Percentiles rank a stretch among this genome's conserved stretches.
phyloP scores from a whole-genome alignment of 768 basidiomycete species.

The Tylopilus sp. region DNA sequence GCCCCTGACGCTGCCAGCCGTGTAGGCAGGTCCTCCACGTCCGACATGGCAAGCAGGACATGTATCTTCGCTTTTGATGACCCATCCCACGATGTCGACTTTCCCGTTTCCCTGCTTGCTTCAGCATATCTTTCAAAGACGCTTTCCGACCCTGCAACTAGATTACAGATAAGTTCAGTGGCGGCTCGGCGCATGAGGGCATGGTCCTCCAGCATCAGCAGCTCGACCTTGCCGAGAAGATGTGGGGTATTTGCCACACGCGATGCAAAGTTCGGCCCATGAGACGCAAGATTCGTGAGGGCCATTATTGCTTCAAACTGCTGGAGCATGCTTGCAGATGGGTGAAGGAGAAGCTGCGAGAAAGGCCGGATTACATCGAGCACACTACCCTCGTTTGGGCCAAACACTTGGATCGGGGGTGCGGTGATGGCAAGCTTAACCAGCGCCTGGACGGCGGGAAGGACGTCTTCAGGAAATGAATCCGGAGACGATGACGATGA shows the following conservation, averaged over 20 bases:
- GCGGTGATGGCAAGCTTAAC: slow-evolving; percentile 93
- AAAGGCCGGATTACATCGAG: slow-evolving; percentile 86
- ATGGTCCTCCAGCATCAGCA: slow-evolving; percentile 80
- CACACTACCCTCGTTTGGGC: slow-evolving; percentile 71
- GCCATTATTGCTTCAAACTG: slow-evolving; percentile 95
- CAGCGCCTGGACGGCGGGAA: slow-evolving; percentile 79
- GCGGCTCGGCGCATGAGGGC: slow-evolving; percentile 80
- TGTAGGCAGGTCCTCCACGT: slow-evolving; percentile 82
- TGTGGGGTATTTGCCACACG: slow-evolving; percentile 63
- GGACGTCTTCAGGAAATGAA: slow-evolving; percentile 18
- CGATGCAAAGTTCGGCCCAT: slow-evolving; percentile 59
- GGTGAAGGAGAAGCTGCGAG: slow-evolving; percentile 65
- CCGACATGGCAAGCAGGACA: slow-evolving; percentile 78
- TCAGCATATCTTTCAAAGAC: slow-evolving; percentile 74
- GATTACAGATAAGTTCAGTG: slow-evolving; percentile 89
- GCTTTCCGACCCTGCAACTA: slow-evolving; percentile 71
- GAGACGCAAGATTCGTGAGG: slow-evolving; percentile 89
- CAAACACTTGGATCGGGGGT: slow-evolving; percentile 87
- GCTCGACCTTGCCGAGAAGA: slow-evolving; percentile 62
- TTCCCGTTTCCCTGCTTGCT: slow-evolving; percentile 24
- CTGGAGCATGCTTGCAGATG: slow-evolving; percentile 70
- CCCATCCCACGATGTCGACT: slow-evolving; percentile 41
- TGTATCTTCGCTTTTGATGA: slow-evolving; percentile 62
- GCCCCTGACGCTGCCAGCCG: slow-evolving; percentile 89
- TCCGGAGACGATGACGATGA: slow-evolving; percentile 36